phyloP scores from a whole-genome alignment of 2,329 filamentous ascomycete species.

The Fusarium sp. region DNA sequence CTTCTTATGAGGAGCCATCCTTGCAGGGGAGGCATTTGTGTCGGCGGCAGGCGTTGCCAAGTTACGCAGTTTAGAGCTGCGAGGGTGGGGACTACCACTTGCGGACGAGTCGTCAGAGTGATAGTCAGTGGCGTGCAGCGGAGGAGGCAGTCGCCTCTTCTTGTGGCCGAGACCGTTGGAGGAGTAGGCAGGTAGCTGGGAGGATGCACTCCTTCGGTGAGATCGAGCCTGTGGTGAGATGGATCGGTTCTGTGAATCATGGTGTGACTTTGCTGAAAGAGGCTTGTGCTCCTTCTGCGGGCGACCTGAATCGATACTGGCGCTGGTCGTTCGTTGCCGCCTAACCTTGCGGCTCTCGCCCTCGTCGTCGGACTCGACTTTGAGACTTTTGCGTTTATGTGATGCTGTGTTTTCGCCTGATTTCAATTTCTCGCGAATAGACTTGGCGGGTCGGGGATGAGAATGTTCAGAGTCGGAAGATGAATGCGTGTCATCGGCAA shows the following conservation, averaged over 20 bases:
- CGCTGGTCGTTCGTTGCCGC: conserved; percentile 63
- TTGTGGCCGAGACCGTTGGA: conserved; percentile 68
- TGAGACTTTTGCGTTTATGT: conserved; percentile 66
- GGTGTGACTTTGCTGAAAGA: conserved; percentile 47
- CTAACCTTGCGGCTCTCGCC: conserved; percentile 65
- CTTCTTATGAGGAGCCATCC: conserved; percentile 81
- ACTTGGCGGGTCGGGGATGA: conserved; percentile 57
- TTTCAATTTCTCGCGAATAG: conserved; percentile 61
- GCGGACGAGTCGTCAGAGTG: conserved; percentile 75
- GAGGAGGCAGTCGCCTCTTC: conserved; percentile 71
- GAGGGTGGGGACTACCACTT: conserved; percentile 69
- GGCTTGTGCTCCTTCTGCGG: conserved; percentile 51
- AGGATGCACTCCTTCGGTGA: conserved; percentile 74
- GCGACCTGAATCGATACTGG: conserved; percentile 52
- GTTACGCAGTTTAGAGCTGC: conserved; percentile 68
- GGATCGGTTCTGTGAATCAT: conserved; percentile 59
- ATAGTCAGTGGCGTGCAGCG: conserved; percentile 72
- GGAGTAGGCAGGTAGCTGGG: conserved; percentile 67
- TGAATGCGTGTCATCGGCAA: conserved; percentile 54
- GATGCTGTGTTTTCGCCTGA: conserved; percentile 60
- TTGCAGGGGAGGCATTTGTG: conserved; percentile 73
- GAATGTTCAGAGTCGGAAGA: conserved; percentile 68
- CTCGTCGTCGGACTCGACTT: conserved; percentile 69
- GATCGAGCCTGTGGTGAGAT: conserved; percentile 68
- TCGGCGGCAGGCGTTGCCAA: conserved; percentile 68